phyloP scores from a whole-genome alignment of 768 basidiomycete species.

The Psilocybe cubensis region DNA sequence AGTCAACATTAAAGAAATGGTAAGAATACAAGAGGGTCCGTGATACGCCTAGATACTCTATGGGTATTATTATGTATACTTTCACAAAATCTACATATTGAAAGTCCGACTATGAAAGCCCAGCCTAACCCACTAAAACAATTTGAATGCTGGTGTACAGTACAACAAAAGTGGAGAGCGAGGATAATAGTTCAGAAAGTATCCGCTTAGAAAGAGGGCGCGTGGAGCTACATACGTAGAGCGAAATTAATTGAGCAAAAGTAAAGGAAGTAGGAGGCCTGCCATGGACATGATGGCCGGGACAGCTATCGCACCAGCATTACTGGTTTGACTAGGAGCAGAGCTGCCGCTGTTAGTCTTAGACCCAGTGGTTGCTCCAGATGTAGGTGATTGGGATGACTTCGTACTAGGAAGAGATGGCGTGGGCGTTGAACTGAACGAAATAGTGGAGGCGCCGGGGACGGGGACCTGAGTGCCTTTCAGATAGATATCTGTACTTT shows the following conservation, averaged over 20 bases:
- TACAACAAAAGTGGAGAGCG: too few species aligned
- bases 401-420: background rate
- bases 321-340: slow-evolving; percentile 1
- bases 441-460: slow-evolving; percentile 22
- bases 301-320: background rate
- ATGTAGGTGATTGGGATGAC: background rate
- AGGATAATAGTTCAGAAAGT: too few species aligned
- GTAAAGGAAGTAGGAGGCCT: background rate
- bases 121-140: too few species aligned
- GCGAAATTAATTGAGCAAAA: background rate
- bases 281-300: background rate
- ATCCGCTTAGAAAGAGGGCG: too few species aligned
- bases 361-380: background rate
- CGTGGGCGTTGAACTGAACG: slow-evolving; percentile 13
- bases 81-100: too few species aligned
- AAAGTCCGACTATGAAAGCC: too few species aligned
- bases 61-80: too few species aligned
- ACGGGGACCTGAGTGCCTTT: slow-evolving; percentile 24
- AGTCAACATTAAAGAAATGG: too few species aligned
- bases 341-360: background rate
- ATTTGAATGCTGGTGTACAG: too few species aligned
- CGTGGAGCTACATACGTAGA: background rate
- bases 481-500: slow-evolving; percentile 32
- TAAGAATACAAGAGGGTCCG: too few species aligned
- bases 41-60: too few species aligned